Percentiles rank a stretch among this genome's conserved stretches.
phyloP scores from a whole-genome alignment of 768 basidiomycete species.

The Neoboletus magnificus region DNA sequence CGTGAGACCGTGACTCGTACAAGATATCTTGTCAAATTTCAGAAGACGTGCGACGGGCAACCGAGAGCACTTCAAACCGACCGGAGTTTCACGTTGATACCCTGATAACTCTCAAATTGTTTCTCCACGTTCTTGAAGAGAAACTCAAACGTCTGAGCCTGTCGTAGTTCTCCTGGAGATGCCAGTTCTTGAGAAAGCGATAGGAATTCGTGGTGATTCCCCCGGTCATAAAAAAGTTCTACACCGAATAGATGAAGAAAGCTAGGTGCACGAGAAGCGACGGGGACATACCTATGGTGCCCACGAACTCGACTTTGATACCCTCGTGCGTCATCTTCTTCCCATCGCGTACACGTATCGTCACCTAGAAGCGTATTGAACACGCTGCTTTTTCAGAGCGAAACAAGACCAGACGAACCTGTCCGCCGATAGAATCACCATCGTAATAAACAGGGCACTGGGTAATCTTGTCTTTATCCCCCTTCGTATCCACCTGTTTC shows the following conservation, averaged over 20 bases:
- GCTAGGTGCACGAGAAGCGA: background rate
- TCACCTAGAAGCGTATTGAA: conserved; percentile 48
- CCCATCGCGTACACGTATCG: conserved; percentile 88
- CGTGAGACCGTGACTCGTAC: conserved; percentile 87
- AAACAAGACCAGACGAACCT: conserved; percentile 47
- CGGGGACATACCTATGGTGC: conserved; percentile 78
- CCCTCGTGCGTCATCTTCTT: conserved; percentile 95
- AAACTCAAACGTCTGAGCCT: conserved; percentile 95
- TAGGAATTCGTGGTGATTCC: conserved; percentile 97
- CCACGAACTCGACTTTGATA: conserved; percentile 96
- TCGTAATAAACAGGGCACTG: conserved; percentile 94
- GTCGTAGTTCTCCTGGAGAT: conserved; percentile 94
- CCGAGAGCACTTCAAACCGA: conserved; percentile 36
- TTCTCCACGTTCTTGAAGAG: conserved; percentile 99
- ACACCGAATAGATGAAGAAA: background rate
- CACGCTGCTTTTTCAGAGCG: background rate
- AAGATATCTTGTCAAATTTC: conserved; percentile 65
- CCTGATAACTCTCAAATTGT: conserved; percentile 96
- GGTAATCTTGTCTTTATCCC: conserved; percentile 80
- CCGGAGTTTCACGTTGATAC: conserved; percentile 98
- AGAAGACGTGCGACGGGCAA: background rate
- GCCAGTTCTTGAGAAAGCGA: conserved; percentile 94
- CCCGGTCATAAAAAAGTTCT: conserved; percentile 94
- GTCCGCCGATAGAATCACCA: conserved; percentile 86
- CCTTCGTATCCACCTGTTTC: conserved; percentile 87